Percentiles rank a stretch among this genome's conserved stretches.
Conservation (phyloP, 2,329 filamentous ascomycete species). For the Pseudogymnoascus sp. region DNA sequence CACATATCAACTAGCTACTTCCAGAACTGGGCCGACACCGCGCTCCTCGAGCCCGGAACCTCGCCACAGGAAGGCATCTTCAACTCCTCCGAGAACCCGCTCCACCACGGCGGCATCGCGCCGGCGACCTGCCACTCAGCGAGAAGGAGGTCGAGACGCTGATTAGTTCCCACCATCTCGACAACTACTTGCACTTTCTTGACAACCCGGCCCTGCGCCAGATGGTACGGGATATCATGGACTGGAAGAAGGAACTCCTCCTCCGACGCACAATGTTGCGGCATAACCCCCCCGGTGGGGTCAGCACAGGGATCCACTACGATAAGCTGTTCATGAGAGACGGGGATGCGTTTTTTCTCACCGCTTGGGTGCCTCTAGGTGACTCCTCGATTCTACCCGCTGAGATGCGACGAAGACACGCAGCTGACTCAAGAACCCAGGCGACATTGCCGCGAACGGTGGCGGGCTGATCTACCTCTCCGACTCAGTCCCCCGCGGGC, state of each 20-base stretch:
- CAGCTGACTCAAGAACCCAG: conserved; percentile 22
- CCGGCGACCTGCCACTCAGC: background rate
- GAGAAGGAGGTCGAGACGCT: background rate
- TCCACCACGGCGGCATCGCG: conserved; percentile 6
- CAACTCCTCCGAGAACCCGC: conserved; percentile 28
- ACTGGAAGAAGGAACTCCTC: conserved; percentile 46
- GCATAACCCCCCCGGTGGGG: conserved; percentile 44
- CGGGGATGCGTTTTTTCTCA: conserved; percentile 42
- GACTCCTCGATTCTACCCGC: conserved; percentile 18
- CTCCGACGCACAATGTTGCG: conserved; percentile 40
- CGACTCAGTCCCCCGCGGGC: conserved; percentile 30
- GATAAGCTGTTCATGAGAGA: conserved; percentile 45
- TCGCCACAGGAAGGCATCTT: conserved; percentile 49
- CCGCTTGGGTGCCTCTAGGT: conserved; percentile 47
- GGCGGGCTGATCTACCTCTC: conserved; percentile 39
- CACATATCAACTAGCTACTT: conserved; percentile 38
- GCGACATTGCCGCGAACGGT: conserved; percentile 31
- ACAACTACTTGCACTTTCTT: background rate
- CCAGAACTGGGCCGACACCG: conserved; percentile 45
- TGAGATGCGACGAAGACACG: background rate
- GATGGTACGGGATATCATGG: conserved; percentile 45
- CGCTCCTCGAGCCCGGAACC: conserved; percentile 48
- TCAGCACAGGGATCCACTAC: conserved; percentile 47
- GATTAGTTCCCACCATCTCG: background rate
- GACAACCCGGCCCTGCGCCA: conserved; percentile 39